Evolutionary conservation across 2,329 filamentous ascomycete species (phyloP).

Genomic region (Gnomoniopsis sp.): DNA sequence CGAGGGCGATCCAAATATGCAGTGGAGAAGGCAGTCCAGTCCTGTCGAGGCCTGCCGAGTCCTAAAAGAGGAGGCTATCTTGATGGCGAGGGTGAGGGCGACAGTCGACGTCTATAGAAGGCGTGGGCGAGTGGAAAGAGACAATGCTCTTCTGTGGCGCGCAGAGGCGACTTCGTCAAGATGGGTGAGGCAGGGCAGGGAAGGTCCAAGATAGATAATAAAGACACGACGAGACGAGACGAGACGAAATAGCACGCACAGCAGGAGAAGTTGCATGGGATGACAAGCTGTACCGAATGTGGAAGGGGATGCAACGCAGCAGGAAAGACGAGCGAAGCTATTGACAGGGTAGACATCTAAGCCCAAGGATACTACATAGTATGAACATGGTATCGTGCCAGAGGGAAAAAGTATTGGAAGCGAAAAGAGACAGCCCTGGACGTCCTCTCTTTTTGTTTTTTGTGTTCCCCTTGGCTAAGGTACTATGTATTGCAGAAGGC

Average conservation of each 20-base stretch:
- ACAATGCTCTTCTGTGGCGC: constrained; percentile 1
- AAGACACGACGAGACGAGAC: constrained; percentile 6
- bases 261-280: constrained; percentile 8
- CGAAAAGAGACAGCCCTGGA: background rate
- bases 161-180: constrained; percentile 6
- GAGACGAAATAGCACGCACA: constrained; percentile 13
- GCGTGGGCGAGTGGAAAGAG: background rate
- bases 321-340: background rate
- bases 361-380: background rate
- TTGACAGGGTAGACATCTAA: constrained; percentile 6
- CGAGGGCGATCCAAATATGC: background rate
- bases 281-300: constrained; percentile 7
- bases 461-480: no score
- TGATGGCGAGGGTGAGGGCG: background rate
- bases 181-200: constrained; percentile 7
- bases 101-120: background rate
- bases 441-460: no score
- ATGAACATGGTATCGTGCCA: background rate
- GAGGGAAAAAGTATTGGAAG: background rate
- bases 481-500: no score
- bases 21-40: background rate
- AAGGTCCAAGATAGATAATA: constrained; percentile 15
- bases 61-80: no score
- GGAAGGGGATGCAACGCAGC: constrained; percentile 9
- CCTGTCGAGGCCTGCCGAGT: background rate